Percentiles rank a stretch among this genome's conserved stretches.
Evolutionary conservation across 2,329 filamentous ascomycete genomes (phyloP).

Genomic region (Epichloe sibirici): DNA sequence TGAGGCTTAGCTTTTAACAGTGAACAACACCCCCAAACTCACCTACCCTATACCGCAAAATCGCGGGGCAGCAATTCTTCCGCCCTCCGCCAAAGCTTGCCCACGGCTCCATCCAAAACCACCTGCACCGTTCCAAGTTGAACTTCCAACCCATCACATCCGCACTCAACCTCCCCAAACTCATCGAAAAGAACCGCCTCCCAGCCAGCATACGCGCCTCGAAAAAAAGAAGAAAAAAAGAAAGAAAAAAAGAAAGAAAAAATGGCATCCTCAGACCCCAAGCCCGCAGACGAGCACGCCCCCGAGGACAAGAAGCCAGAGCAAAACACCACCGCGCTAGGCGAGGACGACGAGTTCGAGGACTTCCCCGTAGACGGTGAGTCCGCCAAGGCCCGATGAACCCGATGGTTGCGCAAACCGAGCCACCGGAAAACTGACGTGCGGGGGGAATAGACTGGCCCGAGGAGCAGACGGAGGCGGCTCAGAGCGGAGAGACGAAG

Average conservation of each 20-base stretch:
- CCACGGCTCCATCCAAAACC: no score
- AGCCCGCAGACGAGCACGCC: conserved; percentile 18
- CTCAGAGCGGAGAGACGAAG: conserved; percentile 52
- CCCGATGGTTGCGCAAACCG: neutral
- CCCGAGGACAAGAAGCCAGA: conserved; percentile 20
- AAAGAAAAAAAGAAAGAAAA: neutral
- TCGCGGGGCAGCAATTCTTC: no score
- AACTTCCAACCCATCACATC: no score
- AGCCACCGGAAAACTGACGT: neutral
- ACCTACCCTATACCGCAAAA: no score
- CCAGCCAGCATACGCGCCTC: no score
- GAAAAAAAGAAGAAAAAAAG: neutral
- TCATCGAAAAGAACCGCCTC: neutral
- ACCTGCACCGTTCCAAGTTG: no score
- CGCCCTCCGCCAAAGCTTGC: no score
- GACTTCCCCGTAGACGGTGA: conserved; percentile 94
- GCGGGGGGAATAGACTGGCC: conserved; percentile 59
- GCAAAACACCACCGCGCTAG: conserved; percentile 53
- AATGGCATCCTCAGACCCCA: conserved; percentile 13
- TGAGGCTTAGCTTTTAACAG: no score
- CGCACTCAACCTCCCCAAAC: neutral
- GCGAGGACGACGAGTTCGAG: conserved; percentile 98
- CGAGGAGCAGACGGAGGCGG: conserved; percentile 79
- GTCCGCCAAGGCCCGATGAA: conserved; percentile 7
- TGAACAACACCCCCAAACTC: no score